Conservation (phyloP, 345 rosid species). For the Moringa oleifera region DNA sequence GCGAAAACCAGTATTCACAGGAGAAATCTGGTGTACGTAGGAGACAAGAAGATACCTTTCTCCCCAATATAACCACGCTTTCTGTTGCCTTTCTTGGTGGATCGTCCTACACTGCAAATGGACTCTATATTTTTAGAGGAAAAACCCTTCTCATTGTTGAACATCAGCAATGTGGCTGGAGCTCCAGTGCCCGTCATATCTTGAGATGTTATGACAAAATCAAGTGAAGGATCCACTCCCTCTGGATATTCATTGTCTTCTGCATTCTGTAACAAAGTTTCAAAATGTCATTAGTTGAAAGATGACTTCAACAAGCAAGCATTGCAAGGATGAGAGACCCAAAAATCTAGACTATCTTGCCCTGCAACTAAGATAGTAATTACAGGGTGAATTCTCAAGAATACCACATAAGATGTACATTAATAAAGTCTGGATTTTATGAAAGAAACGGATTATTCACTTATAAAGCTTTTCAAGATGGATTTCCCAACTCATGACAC, state of each 20-base stretch:
- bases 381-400: too few species aligned
- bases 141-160: slow-evolving; percentile 71
- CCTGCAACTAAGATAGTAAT: too few species aligned
- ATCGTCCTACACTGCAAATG: slow-evolving; percentile 59
- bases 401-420: too few species aligned
- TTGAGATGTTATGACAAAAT: slow-evolving; percentile 58
- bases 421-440: too few species aligned
- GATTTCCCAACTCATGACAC: too few species aligned
- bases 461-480: too few species aligned
- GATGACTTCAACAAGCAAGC: too few species aligned
- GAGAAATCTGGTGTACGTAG: background rate
- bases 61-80: slow-evolving; percentile 71
- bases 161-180: slow-evolving; percentile 53
- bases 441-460: too few species aligned
- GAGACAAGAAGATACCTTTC: slow-evolving; percentile 40
- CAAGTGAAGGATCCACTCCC: slow-evolving; percentile 64
- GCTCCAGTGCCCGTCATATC: slow-evolving; percentile 73
- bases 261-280: slow-evolving; percentile 52
- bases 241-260: slow-evolving; percentile 67
- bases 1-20: background rate
- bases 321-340: too few species aligned
- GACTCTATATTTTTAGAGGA: slow-evolving; percentile 54
- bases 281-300: too few species aligned
- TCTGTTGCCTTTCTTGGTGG: slow-evolving; percentile 64
- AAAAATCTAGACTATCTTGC: too few species aligned